phyloP scores from a whole-genome alignment of 2,329 filamentous ascomycete genomes.

The Aspergillus awamori region DNA sequence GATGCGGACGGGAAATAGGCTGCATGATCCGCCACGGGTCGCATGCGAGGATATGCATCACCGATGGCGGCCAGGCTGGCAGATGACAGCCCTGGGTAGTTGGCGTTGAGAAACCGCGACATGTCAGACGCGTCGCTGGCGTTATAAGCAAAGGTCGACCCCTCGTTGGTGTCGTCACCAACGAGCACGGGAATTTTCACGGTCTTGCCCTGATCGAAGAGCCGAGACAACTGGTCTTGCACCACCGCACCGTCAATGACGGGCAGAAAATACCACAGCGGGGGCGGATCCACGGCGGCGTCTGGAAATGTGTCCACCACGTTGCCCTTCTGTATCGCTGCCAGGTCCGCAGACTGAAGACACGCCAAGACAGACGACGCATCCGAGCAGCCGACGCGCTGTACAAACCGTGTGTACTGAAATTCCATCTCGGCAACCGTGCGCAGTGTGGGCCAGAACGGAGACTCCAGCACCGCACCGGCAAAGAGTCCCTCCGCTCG shows the following conservation, averaged over 20 bases:
- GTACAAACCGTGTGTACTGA: slow-evolving; percentile 49
- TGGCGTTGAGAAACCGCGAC: neutral
- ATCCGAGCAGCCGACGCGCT: slow-evolving; percentile 45
- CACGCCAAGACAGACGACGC: slow-evolving; percentile 45
- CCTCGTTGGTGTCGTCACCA: neutral
- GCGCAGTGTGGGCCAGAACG: slow-evolving; percentile 48
- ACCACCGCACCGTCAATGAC: neutral
- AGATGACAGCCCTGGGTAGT: neutral
- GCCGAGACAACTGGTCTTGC: neutral
- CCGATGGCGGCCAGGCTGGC: neutral
- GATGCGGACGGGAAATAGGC: slow-evolving; percentile 1
- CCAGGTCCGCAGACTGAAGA: slow-evolving; percentile 35
- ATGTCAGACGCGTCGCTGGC: neutral
- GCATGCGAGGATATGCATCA: neutral
- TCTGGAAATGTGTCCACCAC: neutral
- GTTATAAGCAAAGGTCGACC: neutral
- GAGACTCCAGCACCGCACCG: slow-evolving; percentile 51
- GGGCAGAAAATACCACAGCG: neutral
- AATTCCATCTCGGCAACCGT: slow-evolving; percentile 48
- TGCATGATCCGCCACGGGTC: neutral
- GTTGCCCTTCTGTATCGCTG: neutral
- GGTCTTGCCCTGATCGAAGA: neutral
- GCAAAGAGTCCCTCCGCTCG: slow-evolving; percentile 49
- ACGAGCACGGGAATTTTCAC: neutral
- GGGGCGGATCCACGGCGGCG: neutral